Percentiles rank a stretch among this genome's conserved stretches.
phyloP scores from a whole-genome alignment of 495 filamentous ascomycete genomes.

The Penicillium goetzii region DNA sequence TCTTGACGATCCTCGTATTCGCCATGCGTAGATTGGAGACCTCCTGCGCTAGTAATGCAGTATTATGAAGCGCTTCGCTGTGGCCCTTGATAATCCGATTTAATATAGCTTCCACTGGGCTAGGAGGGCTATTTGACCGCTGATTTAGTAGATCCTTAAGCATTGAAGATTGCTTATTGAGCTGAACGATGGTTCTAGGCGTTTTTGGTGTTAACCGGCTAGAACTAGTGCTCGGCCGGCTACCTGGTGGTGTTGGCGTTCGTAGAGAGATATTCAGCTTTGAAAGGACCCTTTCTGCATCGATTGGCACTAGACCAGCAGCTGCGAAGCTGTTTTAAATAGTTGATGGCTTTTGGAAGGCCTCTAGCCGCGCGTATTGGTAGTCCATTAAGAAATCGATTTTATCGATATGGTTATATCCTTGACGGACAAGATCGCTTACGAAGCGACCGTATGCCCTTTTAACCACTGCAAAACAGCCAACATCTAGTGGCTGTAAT shows the following conservation, averaged over 20 bases:
- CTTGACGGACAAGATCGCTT: not conserved
- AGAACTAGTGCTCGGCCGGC: constrained; percentile 1
- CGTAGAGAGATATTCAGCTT: constrained; percentile 17
- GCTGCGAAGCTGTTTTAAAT: constrained; percentile 21
- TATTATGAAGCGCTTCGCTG: not conserved
- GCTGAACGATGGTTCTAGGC: not conserved
- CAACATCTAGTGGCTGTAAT: not conserved
- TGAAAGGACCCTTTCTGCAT: constrained; percentile 12
- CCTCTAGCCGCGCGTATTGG: not conserved
- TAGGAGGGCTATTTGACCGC: constrained; percentile 9
- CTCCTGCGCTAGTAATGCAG: constrained; percentile 3
- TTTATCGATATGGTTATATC: constrained; percentile 7
- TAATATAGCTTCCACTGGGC: not conserved
- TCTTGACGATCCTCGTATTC: constrained; percentile 1
- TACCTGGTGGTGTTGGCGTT: constrained; percentile 3
- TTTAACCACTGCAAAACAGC: not conserved
- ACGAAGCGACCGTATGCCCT: not conserved
- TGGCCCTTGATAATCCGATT: constrained; percentile 8
- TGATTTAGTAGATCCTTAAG: constrained; percentile 6
- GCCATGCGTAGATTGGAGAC: not conserved
- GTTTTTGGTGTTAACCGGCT: constrained; percentile 6
- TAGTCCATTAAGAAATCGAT: not conserved
- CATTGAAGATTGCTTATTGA: not conserved
- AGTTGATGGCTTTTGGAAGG: not conserved
- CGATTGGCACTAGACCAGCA: constrained; percentile 15